Base-by-base conservation (phyloP, 805 yeast genomes). In the Ogataea zsoltii region DNA sequence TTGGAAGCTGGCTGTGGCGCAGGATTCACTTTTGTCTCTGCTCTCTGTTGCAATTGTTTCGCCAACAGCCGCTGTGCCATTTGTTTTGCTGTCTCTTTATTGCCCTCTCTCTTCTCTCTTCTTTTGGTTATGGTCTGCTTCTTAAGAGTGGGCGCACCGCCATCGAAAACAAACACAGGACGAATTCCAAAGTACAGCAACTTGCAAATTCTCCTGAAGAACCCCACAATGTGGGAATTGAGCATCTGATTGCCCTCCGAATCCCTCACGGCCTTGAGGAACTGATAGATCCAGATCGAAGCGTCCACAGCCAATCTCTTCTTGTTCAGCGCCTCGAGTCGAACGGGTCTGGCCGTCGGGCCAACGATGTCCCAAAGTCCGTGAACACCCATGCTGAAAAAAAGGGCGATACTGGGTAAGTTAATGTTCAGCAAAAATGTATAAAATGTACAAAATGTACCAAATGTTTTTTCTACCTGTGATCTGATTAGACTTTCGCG, bases 281-380 rank as follows among this genome's bases (percentile, higher is more conserved):
- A 94, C 64, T 94, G 99, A 62, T 94, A 94, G 44, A 94, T 86
- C 99, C 99, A 94, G 52, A 94, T 94, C 2, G 98, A 92, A 1
- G 99, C 99, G 72, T 94, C 99, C 7, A 94, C 92, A 0, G 99
- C 99, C 56, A 94, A 70, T 42, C 77, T 72, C 61, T 84, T 85
- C 46, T 90, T 82, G 17, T 86, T 77, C 29, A 94, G 73, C 0
- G 95, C 83, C 62, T 92, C 98, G 23, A 94, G 74, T 43, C 92
- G 75, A 2, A 94, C 96, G 0, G 99, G 97, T 40, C 86, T 74
- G 0, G 98, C 94, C 0, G 92, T 79, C 0, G 97, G 95, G 5
- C 89, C 95, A 2, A 92, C 72, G 10, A 94, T 82, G 41, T 83
- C 89, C 99, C 99, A 94, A 38, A 94, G 77, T 7, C 94, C 87